phyloP scores from a whole-genome alignment of 1,284 basidiomycete species.

The Singerocomus inundabilis region DNA sequence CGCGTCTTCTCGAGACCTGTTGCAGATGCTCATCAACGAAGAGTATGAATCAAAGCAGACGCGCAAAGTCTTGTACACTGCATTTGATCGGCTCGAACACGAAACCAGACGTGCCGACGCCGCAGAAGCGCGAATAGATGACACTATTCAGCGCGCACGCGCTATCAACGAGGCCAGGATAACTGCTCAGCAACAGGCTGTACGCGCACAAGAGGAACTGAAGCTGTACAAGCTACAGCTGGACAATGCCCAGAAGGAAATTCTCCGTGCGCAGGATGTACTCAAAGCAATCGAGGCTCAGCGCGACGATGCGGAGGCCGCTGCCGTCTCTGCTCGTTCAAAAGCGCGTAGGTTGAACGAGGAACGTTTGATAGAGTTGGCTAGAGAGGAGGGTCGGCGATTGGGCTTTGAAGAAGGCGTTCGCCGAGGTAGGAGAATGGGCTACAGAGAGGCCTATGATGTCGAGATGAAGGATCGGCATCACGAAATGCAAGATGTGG shows the following conservation, averaged over 20 bases:
- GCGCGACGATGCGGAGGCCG: conserved; percentile 50
- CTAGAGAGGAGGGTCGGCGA: conserved; percentile 53
- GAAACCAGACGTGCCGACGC: conserved; percentile 53
- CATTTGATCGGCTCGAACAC: conserved; percentile 50
- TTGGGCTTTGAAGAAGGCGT: conserved; percentile 56
- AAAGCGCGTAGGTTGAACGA: conserved; percentile 48
- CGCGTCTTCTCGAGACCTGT: conserved; percentile 42
- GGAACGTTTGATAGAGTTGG: conserved; percentile 44
- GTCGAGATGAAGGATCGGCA: conserved; percentile 14
- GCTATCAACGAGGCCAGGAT: conserved; percentile 51
- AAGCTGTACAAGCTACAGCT: conserved; percentile 62
- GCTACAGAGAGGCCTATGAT: conserved; percentile 24
- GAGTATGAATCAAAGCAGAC: conserved; percentile 55
- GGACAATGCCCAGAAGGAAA: conserved; percentile 60
- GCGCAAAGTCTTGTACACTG: conserved; percentile 49
- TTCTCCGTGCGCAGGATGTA: conserved; percentile 46
- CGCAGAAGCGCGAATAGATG: conserved; percentile 49
- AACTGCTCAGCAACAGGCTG: conserved; percentile 50
- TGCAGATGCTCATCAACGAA: conserved; percentile 51
- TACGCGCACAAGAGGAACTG: conserved; percentile 52
- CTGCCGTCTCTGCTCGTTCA: conserved; percentile 44
- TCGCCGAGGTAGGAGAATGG: conserved; percentile 44
- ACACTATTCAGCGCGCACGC: conserved; percentile 50
- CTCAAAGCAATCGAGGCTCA: conserved; percentile 45
- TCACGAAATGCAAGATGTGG: conserved; percentile 21